Conservation (phyloP, 805 yeast species). For the Lipomyces anomalus region DNA sequence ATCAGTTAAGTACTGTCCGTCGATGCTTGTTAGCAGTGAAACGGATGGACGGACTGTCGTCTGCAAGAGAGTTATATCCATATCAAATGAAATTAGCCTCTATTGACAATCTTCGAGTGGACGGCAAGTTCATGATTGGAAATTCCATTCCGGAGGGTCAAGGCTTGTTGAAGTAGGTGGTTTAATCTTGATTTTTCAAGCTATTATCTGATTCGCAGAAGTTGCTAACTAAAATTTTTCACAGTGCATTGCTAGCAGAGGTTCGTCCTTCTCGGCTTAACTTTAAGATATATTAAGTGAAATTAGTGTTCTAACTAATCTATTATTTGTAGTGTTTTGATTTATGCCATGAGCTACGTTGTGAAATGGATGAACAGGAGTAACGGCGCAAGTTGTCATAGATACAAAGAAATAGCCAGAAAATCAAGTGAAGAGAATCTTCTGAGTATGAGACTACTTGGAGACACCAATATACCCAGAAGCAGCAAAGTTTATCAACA, state of each 20-base stretch:
- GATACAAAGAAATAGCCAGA: too few relatives aligned
- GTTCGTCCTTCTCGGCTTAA: slow-evolving; percentile 1
- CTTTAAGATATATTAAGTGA: too few relatives aligned
- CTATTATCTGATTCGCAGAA: too few relatives aligned
- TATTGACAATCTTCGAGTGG: slow-evolving; percentile 76
- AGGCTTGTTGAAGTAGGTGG: slow-evolving; percentile 59
- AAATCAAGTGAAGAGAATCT: too few relatives aligned
- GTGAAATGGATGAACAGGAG: slow-evolving; percentile 42
- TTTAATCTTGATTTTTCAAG: too few relatives aligned
- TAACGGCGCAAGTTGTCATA: too few relatives aligned
- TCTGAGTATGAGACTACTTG: too few relatives aligned
- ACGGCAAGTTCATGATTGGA: slow-evolving; percentile 87
- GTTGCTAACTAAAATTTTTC: background rate
- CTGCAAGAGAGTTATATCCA: slow-evolving; percentile 86
- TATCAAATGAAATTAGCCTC: slow-evolving; percentile 91
- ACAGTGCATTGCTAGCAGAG: slow-evolving; percentile 17
- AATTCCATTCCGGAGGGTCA: slow-evolving; percentile 96
- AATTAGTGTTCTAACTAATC: background rate
- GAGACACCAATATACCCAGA: too few relatives aligned
- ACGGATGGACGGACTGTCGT: slow-evolving; percentile 85
- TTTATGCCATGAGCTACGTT: slow-evolving; percentile 81
- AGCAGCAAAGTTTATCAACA: too few relatives aligned
- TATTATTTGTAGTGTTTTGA: slow-evolving; percentile 64
- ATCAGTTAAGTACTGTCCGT: slow-evolving; percentile 86
- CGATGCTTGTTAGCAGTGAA: slow-evolving; percentile 84